Conservation (phyloP, 257 asterid species). For the Lantana camara region DNA sequence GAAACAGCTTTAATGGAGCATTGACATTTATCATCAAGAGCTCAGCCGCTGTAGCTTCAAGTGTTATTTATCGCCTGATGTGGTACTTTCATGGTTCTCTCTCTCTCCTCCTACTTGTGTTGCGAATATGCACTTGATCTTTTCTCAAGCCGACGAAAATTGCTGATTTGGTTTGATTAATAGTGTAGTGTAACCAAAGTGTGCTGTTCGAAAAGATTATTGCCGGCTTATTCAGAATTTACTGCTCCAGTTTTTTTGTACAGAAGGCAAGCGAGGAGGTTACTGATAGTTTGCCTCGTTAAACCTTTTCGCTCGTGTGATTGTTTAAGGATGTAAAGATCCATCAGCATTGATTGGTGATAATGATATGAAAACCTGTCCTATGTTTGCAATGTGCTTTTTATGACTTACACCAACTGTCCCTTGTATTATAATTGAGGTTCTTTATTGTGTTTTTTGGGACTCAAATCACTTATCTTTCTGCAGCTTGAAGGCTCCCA, state of each 20-base stretch:
- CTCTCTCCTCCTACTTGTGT: slow-evolving; percentile 24
- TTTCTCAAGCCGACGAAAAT: slow-evolving; percentile 22
- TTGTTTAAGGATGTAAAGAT: slow-evolving; percentile 23
- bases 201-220: slow-evolving; percentile 18
- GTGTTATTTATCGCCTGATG: slow-evolving; percentile 17
- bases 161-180: slow-evolving; percentile 31
- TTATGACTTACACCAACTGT: slow-evolving; percentile 2
- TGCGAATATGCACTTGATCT: slow-evolving; percentile 29
- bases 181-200: slow-evolving; percentile 21
- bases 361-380: slow-evolving; percentile 15
- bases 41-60: slow-evolving; percentile 39
- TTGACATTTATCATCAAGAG: slow-evolving; percentile 38
- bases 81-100: slow-evolving; percentile 37
- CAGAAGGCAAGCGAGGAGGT: slow-evolving; percentile 11
- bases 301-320: slow-evolving; percentile 18
- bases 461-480: slow-evolving; percentile 12
- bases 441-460: slow-evolving; percentile 24
- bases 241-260: neutral
- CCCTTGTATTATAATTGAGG: slow-evolving; percentile 6
- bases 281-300: slow-evolving; percentile 10
- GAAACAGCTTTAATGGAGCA: slow-evolving; percentile 96
- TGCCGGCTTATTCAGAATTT: slow-evolving; percentile 25
- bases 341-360: slow-evolving; percentile 23
- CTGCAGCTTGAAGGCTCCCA: slow-evolving; percentile 22
- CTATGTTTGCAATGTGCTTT: slow-evolving; percentile 27